Evolutionary conservation across 2,329 filamentous ascomycete species (phyloP).

Genomic region (Cercospora nicotianae): DNA sequence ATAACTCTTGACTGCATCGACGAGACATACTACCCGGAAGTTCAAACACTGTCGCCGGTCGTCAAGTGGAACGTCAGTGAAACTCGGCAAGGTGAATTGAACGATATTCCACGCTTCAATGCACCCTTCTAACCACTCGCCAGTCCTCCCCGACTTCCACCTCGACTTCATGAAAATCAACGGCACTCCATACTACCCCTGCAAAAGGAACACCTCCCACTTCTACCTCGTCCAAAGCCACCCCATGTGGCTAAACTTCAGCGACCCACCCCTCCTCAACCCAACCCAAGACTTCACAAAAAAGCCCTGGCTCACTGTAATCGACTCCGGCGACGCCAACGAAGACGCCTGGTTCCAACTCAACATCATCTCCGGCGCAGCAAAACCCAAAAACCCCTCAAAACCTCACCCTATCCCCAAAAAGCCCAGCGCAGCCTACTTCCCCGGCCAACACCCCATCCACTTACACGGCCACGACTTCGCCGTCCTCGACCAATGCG

Average conservation of each 20-base stretch:
- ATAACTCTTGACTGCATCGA: background rate
- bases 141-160: background rate
- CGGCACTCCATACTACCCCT: background rate
- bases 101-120: too few relatives aligned
- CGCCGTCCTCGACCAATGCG: conserved; percentile 35
- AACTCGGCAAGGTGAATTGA: background rate
- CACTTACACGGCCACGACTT: conserved; percentile 44
- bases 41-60: background rate
- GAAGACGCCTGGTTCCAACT: conserved; percentile 42
- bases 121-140: background rate
- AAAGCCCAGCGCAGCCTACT: conserved; percentile 8
- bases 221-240: conserved; percentile 1
- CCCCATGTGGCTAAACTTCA: conserved; percentile 34
- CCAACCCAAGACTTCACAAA: conserved; percentile 42
- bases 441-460: conserved; percentile 43
- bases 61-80: conserved; percentile 1
- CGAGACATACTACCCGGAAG: background rate
- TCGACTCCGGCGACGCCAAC: conserved; percentile 40
- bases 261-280: conserved; percentile 38
- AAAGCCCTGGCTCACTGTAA: conserved; percentile 39
- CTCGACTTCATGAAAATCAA: conserved; percentile 1
- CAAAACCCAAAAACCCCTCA: background rate
- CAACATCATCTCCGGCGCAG: conserved; percentile 48
- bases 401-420: background rate
- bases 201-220: background rate